Evolutionary conservation across 2,329 filamentous ascomycete species (phyloP).

Genomic region (Penicillium oxalicum): DNA sequence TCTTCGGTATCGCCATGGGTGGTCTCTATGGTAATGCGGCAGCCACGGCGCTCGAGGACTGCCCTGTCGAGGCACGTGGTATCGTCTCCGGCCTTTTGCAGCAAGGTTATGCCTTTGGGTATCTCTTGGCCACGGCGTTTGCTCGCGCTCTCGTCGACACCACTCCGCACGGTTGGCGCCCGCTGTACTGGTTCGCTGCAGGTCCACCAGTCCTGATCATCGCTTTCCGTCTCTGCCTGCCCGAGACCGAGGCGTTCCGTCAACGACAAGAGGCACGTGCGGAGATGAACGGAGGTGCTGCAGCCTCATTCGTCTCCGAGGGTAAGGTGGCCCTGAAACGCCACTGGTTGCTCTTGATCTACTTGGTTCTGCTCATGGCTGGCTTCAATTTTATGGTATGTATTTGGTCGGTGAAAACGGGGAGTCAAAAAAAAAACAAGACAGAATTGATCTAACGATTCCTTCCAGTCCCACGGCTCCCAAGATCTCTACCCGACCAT

Average conservation of each 20-base stretch:
- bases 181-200: slow-evolving; percentile 84
- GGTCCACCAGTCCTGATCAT: slow-evolving; percentile 76
- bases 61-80: slow-evolving; percentile 53
- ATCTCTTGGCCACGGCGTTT: slow-evolving; percentile 56
- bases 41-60: slow-evolving; percentile 58
- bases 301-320: slow-evolving; percentile 65
- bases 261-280: slow-evolving; percentile 59
- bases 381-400: slow-evolving; percentile 81
- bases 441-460: not conserved
- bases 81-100: slow-evolving; percentile 58
- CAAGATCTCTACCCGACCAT: slow-evolving; percentile 61
- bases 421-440: not conserved
- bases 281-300: slow-evolving; percentile 51
- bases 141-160: slow-evolving; percentile 53
- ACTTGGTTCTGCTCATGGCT: slow-evolving; percentile 80
- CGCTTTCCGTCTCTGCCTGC: slow-evolving; percentile 66
- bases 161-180: slow-evolving; percentile 73
- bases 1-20: slow-evolving; percentile 61
- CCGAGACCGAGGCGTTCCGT: slow-evolving; percentile 70
- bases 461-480: slow-evolving; percentile 58
- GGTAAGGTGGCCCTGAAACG: slow-evolving; percentile 70
- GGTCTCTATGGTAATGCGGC: slow-evolving; percentile 58
- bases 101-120: slow-evolving; percentile 60
- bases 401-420: not conserved
- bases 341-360: slow-evolving; percentile 74